Evolutionary conservation across 768 basidiomycete genomes (phyloP).

Genomic region (Mycena polygramma): DNA sequence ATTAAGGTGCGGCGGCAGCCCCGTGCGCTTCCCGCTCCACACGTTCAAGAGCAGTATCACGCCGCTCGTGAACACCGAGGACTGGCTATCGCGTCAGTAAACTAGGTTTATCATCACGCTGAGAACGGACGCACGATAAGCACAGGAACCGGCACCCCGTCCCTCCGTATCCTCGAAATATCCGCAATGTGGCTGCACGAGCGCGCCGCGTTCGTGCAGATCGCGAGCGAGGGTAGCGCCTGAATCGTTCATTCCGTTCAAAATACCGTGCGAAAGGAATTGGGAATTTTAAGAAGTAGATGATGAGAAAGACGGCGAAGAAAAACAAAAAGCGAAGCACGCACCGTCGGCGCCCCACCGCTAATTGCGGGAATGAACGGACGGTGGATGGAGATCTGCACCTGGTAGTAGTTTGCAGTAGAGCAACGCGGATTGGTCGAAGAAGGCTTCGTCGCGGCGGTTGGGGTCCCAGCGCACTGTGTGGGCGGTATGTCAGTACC

Average conservation of each 20-base stretch:
- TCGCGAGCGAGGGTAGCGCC: conserved; percentile 65
- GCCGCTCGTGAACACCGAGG: conserved; percentile 52
- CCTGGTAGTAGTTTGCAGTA: conserved; percentile 57
- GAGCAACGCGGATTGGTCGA: conserved; percentile 71
- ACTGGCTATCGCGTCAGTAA: conserved; percentile 26
- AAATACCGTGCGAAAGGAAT: too few relatives aligned
- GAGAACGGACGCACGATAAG: conserved; percentile 40
- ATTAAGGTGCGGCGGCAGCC: conserved; percentile 59
- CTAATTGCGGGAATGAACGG: conserved; percentile 80
- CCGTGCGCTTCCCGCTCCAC: conserved; percentile 70
- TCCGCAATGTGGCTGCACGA: conserved; percentile 82
- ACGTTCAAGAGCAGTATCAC: conserved; percentile 75
- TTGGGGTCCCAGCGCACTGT: conserved; percentile 56
- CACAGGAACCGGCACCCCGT: conserved; percentile 46
- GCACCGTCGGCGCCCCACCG: conserved; percentile 50
- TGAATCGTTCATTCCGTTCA: too few relatives aligned
- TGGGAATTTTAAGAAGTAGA: too few relatives aligned
- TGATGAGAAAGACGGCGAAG: too few relatives aligned
- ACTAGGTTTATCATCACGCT: background rate
- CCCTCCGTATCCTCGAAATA: conserved; percentile 50
- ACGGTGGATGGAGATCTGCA: conserved; percentile 82
- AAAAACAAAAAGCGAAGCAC: background rate
- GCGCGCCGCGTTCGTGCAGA: conserved; percentile 87
- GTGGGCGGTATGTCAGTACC: too few relatives aligned
- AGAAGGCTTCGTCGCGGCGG: conserved; percentile 50